These are phyloP conservation scores for Diutina sp. DNA, from an alignment of 1,139 yeast genomes.

Conservation along the genomic window DNA sequence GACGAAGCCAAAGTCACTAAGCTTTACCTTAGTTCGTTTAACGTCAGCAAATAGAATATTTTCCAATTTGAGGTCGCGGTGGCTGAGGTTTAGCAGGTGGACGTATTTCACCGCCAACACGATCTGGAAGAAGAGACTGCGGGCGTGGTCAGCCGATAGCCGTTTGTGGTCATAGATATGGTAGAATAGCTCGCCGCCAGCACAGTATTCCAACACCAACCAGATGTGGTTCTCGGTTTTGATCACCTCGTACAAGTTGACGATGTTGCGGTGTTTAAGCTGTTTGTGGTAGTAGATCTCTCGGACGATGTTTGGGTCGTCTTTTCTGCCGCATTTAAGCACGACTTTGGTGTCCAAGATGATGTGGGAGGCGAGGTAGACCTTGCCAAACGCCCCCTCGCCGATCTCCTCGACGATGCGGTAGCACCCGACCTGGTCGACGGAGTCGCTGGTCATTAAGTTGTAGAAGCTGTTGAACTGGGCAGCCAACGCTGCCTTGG, in stretches of 20 bases:
- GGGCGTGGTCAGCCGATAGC: slow-evolving; percentile 30
- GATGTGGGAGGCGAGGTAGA: slow-evolving; percentile 69
- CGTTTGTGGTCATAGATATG: slow-evolving; percentile 47
- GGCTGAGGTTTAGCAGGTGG: slow-evolving; percentile 73
- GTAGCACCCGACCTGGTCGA: slow-evolving; percentile 68
- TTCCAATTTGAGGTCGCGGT: slow-evolving; percentile 82
- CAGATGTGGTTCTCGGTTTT: slow-evolving; percentile 71
- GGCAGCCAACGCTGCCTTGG: slow-evolving; percentile 39
- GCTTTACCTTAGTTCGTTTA: slow-evolving; percentile 42
- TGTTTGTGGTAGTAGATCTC: slow-evolving; percentile 86
- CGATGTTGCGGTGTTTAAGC: slow-evolving; percentile 73
- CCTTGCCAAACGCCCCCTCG: slow-evolving; percentile 88
- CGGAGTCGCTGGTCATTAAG: slow-evolving; percentile 37
- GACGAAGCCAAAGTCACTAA: slow-evolving; percentile 91
- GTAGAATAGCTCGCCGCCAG: slow-evolving; percentile 77
- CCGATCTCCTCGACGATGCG: slow-evolving; percentile 61
- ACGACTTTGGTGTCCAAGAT: slow-evolving; percentile 70
- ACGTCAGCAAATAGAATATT: slow-evolving; percentile 67
- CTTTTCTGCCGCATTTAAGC: slow-evolving; percentile 69
- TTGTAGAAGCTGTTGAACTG: slow-evolving; percentile 52
- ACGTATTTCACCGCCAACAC: slow-evolving; percentile 76
- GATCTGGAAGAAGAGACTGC: slow-evolving; percentile 57
- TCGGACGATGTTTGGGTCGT: slow-evolving; percentile 81
- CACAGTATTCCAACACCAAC: slow-evolving; percentile 84
- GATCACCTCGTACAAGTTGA: slow-evolving; percentile 75